These are phyloP conservation scores for Drechslerella stenobrocha DNA, from an alignment of 2,329 filamentous ascomycete genomes.

Conservation along the genomic window DNA sequence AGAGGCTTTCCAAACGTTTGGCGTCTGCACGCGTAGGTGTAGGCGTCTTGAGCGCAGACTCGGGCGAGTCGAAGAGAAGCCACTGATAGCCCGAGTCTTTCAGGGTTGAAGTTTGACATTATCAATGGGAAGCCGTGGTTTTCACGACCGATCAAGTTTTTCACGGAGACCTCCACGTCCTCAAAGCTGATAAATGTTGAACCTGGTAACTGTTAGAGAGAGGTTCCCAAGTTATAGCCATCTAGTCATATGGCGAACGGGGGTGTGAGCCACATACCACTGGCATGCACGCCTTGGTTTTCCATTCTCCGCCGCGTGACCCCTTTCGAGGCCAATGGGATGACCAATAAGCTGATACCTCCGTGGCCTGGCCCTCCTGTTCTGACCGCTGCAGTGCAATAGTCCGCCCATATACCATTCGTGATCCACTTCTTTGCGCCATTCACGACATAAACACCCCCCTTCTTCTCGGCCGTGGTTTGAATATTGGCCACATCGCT, in stretches of 20 bases:
- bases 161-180: conserved; percentile 61
- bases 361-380: conserved; percentile 61
- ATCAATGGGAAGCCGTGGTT: conserved; percentile 62
- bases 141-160: conserved; percentile 62
- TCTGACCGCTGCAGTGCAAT: no score
- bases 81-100: conserved; percentile 64
- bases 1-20: conserved; percentile 60
- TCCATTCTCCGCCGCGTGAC: conserved; percentile 62
- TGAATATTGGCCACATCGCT: conserved; percentile 68
- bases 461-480: conserved; percentile 63
- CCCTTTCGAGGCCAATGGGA: conserved; percentile 61
- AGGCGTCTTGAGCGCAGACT: conserved; percentile 62
- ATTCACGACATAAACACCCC: conserved; percentile 65
- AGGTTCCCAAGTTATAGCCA: conserved; percentile 11
- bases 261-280: conserved; percentile 57
- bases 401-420: no score
- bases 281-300: conserved; percentile 68
- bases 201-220: conserved; percentile 51
- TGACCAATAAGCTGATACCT: conserved; percentile 65
- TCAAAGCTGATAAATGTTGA: conserved; percentile 64
- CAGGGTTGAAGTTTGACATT: conserved; percentile 61
- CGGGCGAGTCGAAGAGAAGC: conserved; percentile 64
- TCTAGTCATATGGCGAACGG: neutral
- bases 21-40: conserved; percentile 60
- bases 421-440: conserved; percentile 61